Evolutionary conservation across 441 rosid species (phyloP), one percentile per base, ranked within the genome.

Genomic region (Erodium trifolium): DNA sequence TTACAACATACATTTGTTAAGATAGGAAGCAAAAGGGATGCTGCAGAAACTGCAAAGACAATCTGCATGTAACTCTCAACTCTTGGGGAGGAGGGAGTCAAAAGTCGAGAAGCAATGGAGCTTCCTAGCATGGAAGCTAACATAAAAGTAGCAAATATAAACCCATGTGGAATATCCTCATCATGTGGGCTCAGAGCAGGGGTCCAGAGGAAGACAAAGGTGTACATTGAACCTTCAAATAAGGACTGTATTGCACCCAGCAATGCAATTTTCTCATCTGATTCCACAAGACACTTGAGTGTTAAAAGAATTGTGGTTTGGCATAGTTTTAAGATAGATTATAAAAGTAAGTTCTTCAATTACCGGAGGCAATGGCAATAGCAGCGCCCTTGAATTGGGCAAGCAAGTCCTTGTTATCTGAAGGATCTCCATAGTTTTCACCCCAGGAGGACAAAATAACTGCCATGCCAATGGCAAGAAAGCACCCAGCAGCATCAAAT

Each of bases 11-110:
- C 97, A 78, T 78, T 88, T 70, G 99, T 82, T 45, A 91, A 13
- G 64, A 94, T 89, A 57, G 99, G 99, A 81, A 91, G 90, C 81
- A 92, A 71, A 14, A 94, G 91, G 51, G 99, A 81, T 34, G 86
- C 86, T 9, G 97, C 82, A 68, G 99, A 94, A 68, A 90, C 73
- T n/a, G 83, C 27, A 59, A 94, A 94, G 35, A 94, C 96, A 39
- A 94, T 81, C 83, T 94, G 99, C 99, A 94, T 94, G 78, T 94
- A 94, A 82, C 96, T 87, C 86, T 94, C 97, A 23, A 87, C 99
- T 81, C 84, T 84, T 16, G 80, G 85, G 34, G 92, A 75, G 31
- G 91, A 65, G 69, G 78, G 96, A 55, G 96, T 91, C 88, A 94
- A 45, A 82, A 94, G 76, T 37, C 97, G 87, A 81, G 99, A 94